Percentiles rank a stretch among this genome's conserved stretches.
These are phyloP conservation scores for Gossypium mustelinum DNA, from an alignment of 345 rosid species.

Conservation along the genomic window DNA sequence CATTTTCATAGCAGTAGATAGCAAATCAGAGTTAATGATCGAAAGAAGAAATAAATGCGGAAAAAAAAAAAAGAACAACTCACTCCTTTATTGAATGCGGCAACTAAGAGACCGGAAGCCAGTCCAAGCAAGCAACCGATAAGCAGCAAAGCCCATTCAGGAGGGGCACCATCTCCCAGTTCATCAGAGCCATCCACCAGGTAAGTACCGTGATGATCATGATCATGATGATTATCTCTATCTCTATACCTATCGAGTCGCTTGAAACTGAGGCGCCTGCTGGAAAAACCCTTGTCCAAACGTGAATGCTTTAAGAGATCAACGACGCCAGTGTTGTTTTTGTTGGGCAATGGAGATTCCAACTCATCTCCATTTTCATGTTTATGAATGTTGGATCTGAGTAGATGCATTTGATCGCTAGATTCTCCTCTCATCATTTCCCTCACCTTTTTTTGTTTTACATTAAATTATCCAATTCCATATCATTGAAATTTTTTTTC, in stretches of 20 bases:
- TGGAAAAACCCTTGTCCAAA: constrained; percentile 54
- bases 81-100: constrained; percentile 86
- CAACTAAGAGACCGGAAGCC: constrained; percentile 85
- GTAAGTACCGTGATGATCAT: background rate
- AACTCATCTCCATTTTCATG: constrained; percentile 18
- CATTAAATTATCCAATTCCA: too few relatives aligned
- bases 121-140: constrained; percentile 89
- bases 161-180: constrained; percentile 59
- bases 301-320: constrained; percentile 49
- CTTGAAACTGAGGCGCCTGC: constrained; percentile 52
- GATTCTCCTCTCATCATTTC: constrained; percentile 12
- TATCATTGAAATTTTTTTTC: too few relatives aligned
- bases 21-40: too few relatives aligned
- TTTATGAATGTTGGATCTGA: constrained; percentile 32
- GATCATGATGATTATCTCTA: background rate
- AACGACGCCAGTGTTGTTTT: constrained; percentile 24
- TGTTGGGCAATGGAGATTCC: constrained; percentile 32
- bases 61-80: background rate
- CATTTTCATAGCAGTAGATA: too few relatives aligned
- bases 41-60: too few relatives aligned
- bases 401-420: constrained; percentile 32
- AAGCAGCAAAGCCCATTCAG: constrained; percentile 93
- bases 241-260: constrained; percentile 26
- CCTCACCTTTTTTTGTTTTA: too few relatives aligned
- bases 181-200: background rate